Evolutionary conservation across 1,284 basidiomycete species (phyloP), one percentile per base, ranked within the genome.

Genomic region (Coriolopsis trogii): DNA sequence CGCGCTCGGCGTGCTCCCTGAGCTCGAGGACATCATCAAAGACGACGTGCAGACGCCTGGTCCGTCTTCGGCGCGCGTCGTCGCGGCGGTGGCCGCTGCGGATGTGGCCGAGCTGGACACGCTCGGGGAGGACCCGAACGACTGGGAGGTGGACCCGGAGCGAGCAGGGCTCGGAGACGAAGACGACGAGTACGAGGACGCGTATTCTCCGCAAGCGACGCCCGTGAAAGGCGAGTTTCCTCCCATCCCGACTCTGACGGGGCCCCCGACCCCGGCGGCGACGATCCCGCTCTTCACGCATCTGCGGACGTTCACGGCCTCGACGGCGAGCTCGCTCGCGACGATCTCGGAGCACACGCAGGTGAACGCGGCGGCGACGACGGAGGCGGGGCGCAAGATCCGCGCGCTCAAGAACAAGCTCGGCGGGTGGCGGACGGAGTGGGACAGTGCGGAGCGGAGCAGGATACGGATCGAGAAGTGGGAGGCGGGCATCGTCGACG

Each of bases 341-440:
- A 81, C 82, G 29, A 82, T 92, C 58, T 91, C 89, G n/a, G 89
- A 92, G 63, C 89, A 92, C 54, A 87, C 89, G 8, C 89, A 92
- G 66, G 88, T 91, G 41, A 90, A 91, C 62, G 83, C 87, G 16
- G 90, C 87, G 0, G 87, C 85, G 3, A 89, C 89, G 9, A 83
- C 89, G 3, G 90, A 92, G 54, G 87, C 90, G 2, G 90, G 89
- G 38, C 77, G 89, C 42, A 90, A 88, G 70, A 85, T 92, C 47
- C 85, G 90, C 40, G 86, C 87, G 16, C 70, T 91, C 53, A 90
- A 89, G 73, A 91, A 91, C 64, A 89, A 88, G 61, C 70, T 92
- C 23, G 85, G 84, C 4, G 87, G 82, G 21, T 89, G 87, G 84
- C 76, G 84, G 48, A 78, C 79, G 29, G 89, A 92, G 49, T 89